A percentile compares a stretch with the other conserved stretches of the same genome.
Evolutionary conservation across 176 grass and related monocot species (phyloP).

Genomic region (Rhynchospora pubera): DNA sequence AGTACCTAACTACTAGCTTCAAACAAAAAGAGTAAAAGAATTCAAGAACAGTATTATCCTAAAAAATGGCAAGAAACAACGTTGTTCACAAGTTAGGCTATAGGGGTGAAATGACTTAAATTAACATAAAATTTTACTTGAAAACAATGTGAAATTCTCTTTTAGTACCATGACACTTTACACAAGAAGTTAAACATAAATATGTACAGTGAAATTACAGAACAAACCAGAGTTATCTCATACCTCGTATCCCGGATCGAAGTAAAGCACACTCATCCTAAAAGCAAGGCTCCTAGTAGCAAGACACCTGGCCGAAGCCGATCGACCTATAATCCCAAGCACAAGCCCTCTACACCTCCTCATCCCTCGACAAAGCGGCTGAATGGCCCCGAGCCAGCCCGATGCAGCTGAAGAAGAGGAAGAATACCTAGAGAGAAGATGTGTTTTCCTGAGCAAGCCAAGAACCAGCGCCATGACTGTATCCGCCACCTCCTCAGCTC

Average conservation of each 20-base stretch:
- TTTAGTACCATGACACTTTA: background rate
- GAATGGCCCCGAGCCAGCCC: conserved; percentile 64
- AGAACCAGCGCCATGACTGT: conserved; percentile 94
- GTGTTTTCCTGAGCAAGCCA: conserved; percentile 68
- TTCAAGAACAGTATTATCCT: background rate
- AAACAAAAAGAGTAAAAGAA: background rate
- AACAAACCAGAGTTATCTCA: conserved; percentile 22
- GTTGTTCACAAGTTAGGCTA: background rate
- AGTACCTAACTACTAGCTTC: background rate
- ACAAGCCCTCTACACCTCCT: conserved; percentile 86
- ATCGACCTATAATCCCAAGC: conserved; percentile 73
- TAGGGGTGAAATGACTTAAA: background rate
- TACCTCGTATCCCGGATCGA: conserved; percentile 65
- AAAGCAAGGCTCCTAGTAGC: conserved; percentile 89
- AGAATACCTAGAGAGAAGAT: conserved; percentile 64
- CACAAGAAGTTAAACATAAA: background rate
- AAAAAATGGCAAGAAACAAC: background rate
- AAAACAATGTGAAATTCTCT: background rate
- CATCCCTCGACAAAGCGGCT: conserved; percentile 83
- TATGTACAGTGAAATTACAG: background rate
- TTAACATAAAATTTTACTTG: background rate
- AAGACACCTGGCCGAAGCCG: conserved; percentile 74
- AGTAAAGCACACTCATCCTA: conserved; percentile 90
- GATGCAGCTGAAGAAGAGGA: conserved; percentile 54
- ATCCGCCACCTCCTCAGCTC: conserved; percentile 90